Evolutionary conservation across 2,329 filamentous ascomycete species (phyloP).

Genomic region (Mycosphaerella sp.): DNA sequence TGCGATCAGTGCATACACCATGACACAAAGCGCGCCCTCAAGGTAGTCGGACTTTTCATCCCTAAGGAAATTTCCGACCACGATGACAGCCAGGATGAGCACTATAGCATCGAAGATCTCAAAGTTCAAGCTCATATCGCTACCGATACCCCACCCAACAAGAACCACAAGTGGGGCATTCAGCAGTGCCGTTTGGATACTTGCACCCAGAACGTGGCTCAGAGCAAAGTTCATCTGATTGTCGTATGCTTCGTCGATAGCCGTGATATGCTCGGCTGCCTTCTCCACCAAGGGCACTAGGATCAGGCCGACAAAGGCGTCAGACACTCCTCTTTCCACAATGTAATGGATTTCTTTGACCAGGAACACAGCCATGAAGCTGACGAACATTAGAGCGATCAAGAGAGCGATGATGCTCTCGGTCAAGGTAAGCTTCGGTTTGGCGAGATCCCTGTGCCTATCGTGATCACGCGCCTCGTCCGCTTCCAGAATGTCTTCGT

Average conservation of each 20-base stretch:
- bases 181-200: slow-evolving; percentile 82
- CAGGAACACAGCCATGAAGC: slow-evolving; percentile 68
- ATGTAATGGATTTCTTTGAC: slow-evolving; percentile 65
- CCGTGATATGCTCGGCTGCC: slow-evolving; percentile 75
- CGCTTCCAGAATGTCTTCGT: slow-evolving; percentile 64
- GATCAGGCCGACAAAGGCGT: slow-evolving; percentile 64
- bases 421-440: slow-evolving; percentile 66
- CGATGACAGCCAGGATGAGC: slow-evolving; percentile 72
- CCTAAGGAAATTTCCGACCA: slow-evolving; percentile 64
- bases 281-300: slow-evolving; percentile 79
- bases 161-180: slow-evolving; percentile 79
- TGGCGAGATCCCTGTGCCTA: slow-evolving; percentile 52
- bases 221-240: slow-evolving; percentile 72
- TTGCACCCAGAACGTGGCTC: slow-evolving; percentile 78
- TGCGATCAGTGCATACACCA: slow-evolving; percentile 60
- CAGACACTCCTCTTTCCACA: slow-evolving; percentile 47
- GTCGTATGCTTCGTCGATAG: slow-evolving; percentile 78
- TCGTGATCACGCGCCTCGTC: slow-evolving; percentile 66
- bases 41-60: slow-evolving; percentile 89
- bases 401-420: slow-evolving; percentile 63
- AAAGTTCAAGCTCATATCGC: slow-evolving; percentile 73
- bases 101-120: slow-evolving; percentile 80
- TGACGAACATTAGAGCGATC: slow-evolving; percentile 62
- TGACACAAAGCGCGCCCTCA: slow-evolving; percentile 73
- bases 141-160: slow-evolving; percentile 70